Conservation (phyloP, 805 yeast genomes). For the Dipodascopsis tothii region DNA sequence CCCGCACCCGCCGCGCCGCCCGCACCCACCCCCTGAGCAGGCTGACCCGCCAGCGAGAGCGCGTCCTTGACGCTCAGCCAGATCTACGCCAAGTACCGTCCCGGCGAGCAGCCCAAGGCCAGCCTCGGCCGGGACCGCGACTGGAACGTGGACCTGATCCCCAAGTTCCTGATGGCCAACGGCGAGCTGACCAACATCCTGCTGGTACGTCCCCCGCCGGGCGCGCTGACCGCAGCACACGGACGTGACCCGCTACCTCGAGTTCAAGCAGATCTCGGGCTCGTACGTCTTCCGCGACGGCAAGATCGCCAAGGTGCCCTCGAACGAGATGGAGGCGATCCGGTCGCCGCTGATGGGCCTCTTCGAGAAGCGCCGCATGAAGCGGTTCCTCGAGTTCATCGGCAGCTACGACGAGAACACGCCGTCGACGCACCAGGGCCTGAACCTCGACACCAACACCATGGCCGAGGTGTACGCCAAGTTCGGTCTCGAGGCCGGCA, state of each 20-base stretch:
- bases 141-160: conserved; percentile 96
- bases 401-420: conserved; percentile 74
- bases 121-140: conserved; percentile 86
- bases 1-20: neutral
- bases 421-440: conserved; percentile 69
- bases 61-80: conserved; percentile 72
- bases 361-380: conserved; percentile 92
- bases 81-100: conserved; percentile 79
- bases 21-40: neutral
- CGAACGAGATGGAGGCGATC: conserved; percentile 85
- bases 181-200: conserved; percentile 94
- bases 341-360: conserved; percentile 89
- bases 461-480: conserved; percentile 86
- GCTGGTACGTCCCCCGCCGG: conserved; percentile 33
- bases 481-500: conserved; percentile 85
- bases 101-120: conserved; percentile 54
- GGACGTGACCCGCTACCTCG: conserved; percentile 90
- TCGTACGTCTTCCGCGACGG: conserved; percentile 88
- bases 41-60: conserved; percentile 52
- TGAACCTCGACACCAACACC: conserved; percentile 72
- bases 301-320: conserved; percentile 87
- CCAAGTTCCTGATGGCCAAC: conserved; percentile 93
- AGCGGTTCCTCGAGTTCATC: conserved; percentile 81
- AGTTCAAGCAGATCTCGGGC: conserved; percentile 94
- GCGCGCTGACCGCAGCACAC: conserved; percentile 46